Base-by-base conservation (phyloP, 345 rosid genomes). In the Populus pruinosa region DNA sequence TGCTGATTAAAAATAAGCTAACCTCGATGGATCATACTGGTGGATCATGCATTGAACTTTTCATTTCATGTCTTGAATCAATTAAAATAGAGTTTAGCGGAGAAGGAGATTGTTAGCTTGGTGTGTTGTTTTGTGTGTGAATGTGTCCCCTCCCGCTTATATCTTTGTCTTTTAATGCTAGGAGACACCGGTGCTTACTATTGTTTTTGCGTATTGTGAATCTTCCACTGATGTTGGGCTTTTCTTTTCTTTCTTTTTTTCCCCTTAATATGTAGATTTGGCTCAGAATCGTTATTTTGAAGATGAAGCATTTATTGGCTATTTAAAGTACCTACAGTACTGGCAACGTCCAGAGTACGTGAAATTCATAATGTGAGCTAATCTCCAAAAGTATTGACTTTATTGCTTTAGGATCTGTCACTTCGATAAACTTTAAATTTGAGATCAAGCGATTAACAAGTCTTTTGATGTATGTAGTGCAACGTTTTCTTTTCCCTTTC, bases 271-370 rank as follows among this genome's bases (percentile, higher is more conserved):
- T 83, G 83, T 84, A 96, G 98, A 96, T 89, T 86, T 96, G 86
- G 99, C 99, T 71, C 99, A 96, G 86, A 96, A 96, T 77, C 97
- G 98, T 11, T 92, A 96, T 86, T 92, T 96, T 73, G 99, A 96
- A 49, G 99, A 96, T 72, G 98, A 94, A 84, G 91, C 99, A 7
- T 96, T 94, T 83, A 90, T 96, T 80, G 98, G 93, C 27, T 96
- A 96, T 89, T 86, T 96, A 88, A 96, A 96, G 76, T 96, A 94
- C 81, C 98, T 96, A 75, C 94, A 88, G 76, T 96, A 96, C 81
- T 96, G 97, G 99, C 97, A 94, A 76, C 96, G 82, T 16, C 98
- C 98, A 0, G 98, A 96, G 84, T 94, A 94, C 80, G 82, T 89
- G 49, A 96, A 94, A 76, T 96, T 88, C 82, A 89, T 96, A 59